These are phyloP conservation scores for Agastache rugosa DNA, from an alignment of 257 asterid species.

Conservation along the genomic window DNA sequence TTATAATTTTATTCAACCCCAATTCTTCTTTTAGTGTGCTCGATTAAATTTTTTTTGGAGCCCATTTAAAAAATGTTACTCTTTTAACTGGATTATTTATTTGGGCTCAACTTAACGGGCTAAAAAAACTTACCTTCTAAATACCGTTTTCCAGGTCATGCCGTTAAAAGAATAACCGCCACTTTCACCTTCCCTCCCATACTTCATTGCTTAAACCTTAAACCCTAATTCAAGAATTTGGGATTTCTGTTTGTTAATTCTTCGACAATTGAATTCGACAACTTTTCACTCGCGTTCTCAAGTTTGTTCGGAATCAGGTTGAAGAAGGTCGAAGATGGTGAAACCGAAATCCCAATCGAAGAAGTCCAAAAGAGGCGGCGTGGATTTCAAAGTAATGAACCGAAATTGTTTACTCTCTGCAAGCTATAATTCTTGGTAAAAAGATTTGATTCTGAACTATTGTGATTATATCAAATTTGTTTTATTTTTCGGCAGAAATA, in stretches of 20 bases:
- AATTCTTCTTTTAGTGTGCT: background rate
- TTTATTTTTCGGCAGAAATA: conserved; percentile 69
- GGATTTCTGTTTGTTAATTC: background rate
- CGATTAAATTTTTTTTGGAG: background rate
- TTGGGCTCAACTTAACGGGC: background rate
- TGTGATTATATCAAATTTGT: background rate
- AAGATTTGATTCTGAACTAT: background rate
- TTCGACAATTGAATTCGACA: background rate
- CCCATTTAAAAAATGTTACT: background rate
- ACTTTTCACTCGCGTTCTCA: background rate
- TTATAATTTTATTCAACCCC: no score
- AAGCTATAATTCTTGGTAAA: background rate
- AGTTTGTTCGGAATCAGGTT: conserved; percentile 5
- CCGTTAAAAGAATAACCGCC: conserved; percentile 35
- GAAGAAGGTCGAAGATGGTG: conserved; percentile 57
- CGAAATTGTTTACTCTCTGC: conserved; percentile 12
- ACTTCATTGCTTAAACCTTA: conserved; percentile 29
- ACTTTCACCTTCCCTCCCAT: background rate
- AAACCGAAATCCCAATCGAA: conserved; percentile 69
- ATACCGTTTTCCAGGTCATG: conserved; percentile 9
- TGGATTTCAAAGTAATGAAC: conserved; percentile 77
- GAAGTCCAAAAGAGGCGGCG: conserved; percentile 69
- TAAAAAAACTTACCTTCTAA: background rate
- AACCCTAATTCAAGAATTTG: conserved; percentile 34
- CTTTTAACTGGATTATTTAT: background rate